Evolutionary conservation across 306 rosid species (phyloP).

Genomic region (Dryas octopetala): DNA sequence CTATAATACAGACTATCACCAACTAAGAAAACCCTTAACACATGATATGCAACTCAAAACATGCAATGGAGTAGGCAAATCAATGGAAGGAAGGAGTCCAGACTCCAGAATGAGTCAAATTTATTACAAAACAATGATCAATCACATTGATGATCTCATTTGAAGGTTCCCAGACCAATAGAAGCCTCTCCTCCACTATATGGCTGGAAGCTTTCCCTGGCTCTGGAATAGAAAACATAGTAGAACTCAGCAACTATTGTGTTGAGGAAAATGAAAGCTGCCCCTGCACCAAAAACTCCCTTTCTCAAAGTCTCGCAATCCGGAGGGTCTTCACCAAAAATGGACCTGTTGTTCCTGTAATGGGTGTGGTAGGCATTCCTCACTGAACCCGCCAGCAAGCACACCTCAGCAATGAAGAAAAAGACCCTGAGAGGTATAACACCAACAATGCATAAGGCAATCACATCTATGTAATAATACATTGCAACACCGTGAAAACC

Average conservation of each 20-base stretch:
- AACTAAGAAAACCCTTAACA: slow-evolving; percentile 22
- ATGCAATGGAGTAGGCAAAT: slow-evolving; percentile 16
- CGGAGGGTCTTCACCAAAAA: slow-evolving; percentile 34
- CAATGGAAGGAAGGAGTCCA: slow-evolving; percentile 8
- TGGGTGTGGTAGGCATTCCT: slow-evolving; percentile 91
- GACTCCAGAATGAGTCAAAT: slow-evolving; percentile 24
- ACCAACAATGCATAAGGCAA: slow-evolving; percentile 4
- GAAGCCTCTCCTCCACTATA: slow-evolving; percentile 60
- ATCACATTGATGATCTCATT: slow-evolving; percentile 39
- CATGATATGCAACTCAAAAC: slow-evolving; percentile 36
- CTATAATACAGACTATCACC: slow-evolving; percentile 32
- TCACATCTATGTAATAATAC: slow-evolving; percentile 10
- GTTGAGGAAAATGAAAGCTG: slow-evolving; percentile 74
- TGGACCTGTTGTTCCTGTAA: slow-evolving; percentile 60
- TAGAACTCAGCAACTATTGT: slow-evolving; percentile 67
- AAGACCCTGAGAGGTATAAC: slow-evolving; percentile 54
- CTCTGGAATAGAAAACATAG: slow-evolving; percentile 79
- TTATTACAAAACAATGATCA: slow-evolving; percentile 13
- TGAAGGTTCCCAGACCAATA: slow-evolving; percentile 87
- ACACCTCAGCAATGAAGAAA: slow-evolving; percentile 85
- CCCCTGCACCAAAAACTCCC: slow-evolving; percentile 93
- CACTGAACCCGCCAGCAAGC: slow-evolving; percentile 92
- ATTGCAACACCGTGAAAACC: not conserved
- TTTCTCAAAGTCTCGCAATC: slow-evolving; percentile 75
- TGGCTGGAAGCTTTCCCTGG: slow-evolving; percentile 73